Evolutionary conservation across 257 asterid genomes (phyloP), one percentile per base, ranked within the genome.

Genomic region (Buddleja alternifolia): DNA sequence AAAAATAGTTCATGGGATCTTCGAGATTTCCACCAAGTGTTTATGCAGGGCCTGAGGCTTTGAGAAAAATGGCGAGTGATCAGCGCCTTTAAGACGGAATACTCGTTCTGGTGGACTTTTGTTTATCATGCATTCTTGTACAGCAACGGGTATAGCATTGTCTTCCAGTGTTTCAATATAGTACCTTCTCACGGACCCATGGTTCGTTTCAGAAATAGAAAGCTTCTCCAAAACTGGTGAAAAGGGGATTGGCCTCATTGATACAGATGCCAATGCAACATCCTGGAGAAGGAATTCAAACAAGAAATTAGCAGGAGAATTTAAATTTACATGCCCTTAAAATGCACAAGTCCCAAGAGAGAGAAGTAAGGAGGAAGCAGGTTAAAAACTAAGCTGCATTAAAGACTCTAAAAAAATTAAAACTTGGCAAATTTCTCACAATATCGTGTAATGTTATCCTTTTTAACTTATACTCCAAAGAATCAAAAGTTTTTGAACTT

Each of bases 1-100:
- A 70, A 46, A 6, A 11, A 56, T 41, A 51, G 50, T 53, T 83
- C 75, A 80, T 4, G 75, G 81, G 76, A 86, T 84, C 81, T 70
- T 86, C 16, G 97, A 86, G 69, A 94, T 88, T 66, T 94, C 97
- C 15, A 87, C 89, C 56, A 94, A 76, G 52, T 77, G 66, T 78
- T 81, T 94, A 75, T 94, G 97, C 57, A 94, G 73, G 24, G 95
- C 97, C 82, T 89, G 99, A 66, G 99, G 99, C 78, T 89, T 94
- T 1, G 99, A 94, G 85, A 94, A 94, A 76, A 91, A 94, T 0
- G 99, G 99, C 0, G 99, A 87, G 77, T 94, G 99, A 67, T 94
- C 99, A 4, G 97, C 92, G 24, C 97, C 99, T 85, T 81, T 94
- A 6, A 94, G 84, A 44, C 75, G 78, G 77, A 91, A 87, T 66